Percentiles rank a stretch among this genome's conserved stretches.
phyloP scores from a whole-genome alignment of 139 green algal genomes.

The Bryopsis sp. region DNA sequence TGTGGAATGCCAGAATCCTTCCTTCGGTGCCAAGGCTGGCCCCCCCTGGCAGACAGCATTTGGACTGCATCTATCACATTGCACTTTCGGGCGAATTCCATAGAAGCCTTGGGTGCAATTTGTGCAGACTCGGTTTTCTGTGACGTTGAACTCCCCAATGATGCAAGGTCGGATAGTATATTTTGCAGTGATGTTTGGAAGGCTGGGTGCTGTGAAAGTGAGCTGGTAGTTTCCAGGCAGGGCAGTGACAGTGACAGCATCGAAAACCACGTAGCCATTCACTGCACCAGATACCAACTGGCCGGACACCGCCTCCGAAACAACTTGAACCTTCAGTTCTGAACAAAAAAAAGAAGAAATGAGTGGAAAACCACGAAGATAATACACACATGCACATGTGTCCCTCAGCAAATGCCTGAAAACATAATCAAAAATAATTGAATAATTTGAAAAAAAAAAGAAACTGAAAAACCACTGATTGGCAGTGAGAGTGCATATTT shows the following conservation, averaged over 20 bases:
- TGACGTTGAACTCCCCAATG: constrained; percentile 8
- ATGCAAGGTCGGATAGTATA: not conserved
- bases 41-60: not conserved
- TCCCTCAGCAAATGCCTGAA: too few relatives aligned
- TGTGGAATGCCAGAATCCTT: constrained; percentile 19
- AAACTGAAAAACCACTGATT: too few relatives aligned
- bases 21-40: not conserved
- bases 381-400: too few relatives aligned
- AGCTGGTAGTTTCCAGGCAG: not conserved
- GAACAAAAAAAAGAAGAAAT: constrained; percentile 1
- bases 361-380: too few relatives aligned
- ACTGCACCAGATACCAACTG: not conserved
- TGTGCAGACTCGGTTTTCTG: not conserved
- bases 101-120: not conserved
- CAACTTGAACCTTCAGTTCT: not conserved
- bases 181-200: not conserved
- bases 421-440: too few relatives aligned
- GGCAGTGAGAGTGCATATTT: too few relatives aligned
- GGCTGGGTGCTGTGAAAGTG: not conserved
- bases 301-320: not conserved
- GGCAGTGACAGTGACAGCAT: not conserved
- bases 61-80: not conserved
- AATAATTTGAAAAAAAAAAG: too few relatives aligned
- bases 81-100: not conserved
- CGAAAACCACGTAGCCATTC: not conserved